Evolutionary conservation across 2,329 filamentous ascomycete species (phyloP), one percentile per base, ranked within the genome.

Genomic region (Xylariaceae sp.): DNA sequence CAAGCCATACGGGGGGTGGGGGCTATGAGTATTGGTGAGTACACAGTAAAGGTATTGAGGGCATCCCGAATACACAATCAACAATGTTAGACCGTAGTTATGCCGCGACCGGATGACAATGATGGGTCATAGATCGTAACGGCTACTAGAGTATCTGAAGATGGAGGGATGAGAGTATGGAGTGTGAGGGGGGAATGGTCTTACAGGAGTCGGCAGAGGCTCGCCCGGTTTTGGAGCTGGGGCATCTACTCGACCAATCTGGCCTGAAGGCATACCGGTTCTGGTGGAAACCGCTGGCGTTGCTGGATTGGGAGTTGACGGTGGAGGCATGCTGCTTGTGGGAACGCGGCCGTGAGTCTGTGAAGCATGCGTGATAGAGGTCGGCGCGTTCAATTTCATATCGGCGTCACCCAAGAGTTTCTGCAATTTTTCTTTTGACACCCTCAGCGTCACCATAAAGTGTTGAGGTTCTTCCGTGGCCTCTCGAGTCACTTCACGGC

Each of bases 1-100:
- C 78, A 58, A 99, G 88, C 94, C 94, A 97, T 58, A 84, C 79
- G n/a, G 93, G 92, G 15, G 92, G 87, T 6, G 89, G 85, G 60
- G 92, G 90, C 91, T 96, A 69, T 58, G 56, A 64, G 49, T 56
- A 48, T 58, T 67, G 58, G 65, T 70, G 61, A 69, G 69, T 67
- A 68, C 61, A 62, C 64, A 56, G 34, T 45, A 13, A 58, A 58
- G 58, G 55, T 57, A 23, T 10, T 34, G 13, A 44, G 39, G 48
- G 47, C 23, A 57, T 57, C 30, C 48, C 49, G 37, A 52, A 54
- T 51, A 37, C 35, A 59, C 53, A 35, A 62, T 60, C 55, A 49
- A 30, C 5, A 30, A 59, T 50, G 61, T 56, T 51, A 62, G 52
- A 8, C 37, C 30, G 17, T 58, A 56, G 53, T 51, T 51, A 57